Conservation (phyloP, 257 asterid species). For the Capsicum pubescens region DNA sequence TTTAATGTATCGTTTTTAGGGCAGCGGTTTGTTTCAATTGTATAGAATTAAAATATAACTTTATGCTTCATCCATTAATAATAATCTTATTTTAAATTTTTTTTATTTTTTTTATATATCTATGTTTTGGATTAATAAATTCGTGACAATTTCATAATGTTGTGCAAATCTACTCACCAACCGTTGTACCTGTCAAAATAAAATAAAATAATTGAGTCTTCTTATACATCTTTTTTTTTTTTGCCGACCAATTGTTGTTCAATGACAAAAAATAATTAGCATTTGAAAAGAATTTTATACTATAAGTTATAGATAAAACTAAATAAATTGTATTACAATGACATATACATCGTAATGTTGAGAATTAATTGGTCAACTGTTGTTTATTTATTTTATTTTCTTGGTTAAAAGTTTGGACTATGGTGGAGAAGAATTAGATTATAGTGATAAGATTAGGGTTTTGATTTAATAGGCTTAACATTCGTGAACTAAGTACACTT, state of each 20-base stretch:
- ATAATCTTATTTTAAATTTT: neutral
- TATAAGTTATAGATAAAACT: neutral
- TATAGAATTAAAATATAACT: neutral
- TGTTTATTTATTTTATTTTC: neutral
- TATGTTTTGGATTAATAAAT: neutral
- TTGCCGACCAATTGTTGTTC: neutral
- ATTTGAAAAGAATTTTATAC: neutral
- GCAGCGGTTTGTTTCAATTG: too few species aligned
- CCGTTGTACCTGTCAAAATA: neutral
- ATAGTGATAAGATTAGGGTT: too few species aligned
- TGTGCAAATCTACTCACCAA: neutral
- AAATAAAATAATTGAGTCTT: neutral
- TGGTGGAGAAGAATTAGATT: too few species aligned
- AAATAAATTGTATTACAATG: neutral
- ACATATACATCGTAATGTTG: neutral
- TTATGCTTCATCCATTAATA: slow-evolving; percentile 6
- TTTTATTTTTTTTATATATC: neutral
- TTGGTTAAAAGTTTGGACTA: too few species aligned
- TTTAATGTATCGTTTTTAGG: neutral
- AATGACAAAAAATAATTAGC: neutral
- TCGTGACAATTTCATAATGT: neutral
- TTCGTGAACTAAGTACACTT: too few species aligned
- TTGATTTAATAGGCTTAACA: too few species aligned
- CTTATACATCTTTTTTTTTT: neutral
- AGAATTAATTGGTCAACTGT: neutral